A percentile compares a stretch with the other conserved stretches of the same genome.
Conservation (phyloP, 2,329 filamentous ascomycete species). For the Sordariomycetes sp. region DNA sequence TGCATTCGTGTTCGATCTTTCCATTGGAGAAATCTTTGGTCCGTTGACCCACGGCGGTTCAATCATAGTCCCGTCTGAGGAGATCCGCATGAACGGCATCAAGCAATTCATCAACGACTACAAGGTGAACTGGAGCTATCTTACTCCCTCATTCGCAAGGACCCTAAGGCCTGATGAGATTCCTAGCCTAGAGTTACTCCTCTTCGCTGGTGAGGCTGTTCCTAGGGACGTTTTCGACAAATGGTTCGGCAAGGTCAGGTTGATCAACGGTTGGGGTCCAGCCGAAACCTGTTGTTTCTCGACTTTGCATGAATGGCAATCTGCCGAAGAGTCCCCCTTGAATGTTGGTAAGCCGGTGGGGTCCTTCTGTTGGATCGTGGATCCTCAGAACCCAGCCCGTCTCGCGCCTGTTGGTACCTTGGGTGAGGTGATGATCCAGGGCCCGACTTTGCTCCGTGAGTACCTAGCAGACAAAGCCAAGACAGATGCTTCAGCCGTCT, state of each 20-base stretch:
- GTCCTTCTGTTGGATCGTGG: conserved; percentile 9
- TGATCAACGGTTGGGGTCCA: conserved; percentile 11
- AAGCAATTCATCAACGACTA: neutral
- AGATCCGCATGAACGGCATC: neutral
- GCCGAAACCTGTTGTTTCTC: conserved; percentile 6
- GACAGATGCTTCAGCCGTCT: conserved; percentile 14
- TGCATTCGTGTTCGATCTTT: conserved; percentile 1
- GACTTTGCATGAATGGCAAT: neutral
- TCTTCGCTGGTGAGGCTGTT: conserved; percentile 8
- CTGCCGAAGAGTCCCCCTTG: neutral
- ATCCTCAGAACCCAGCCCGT: conserved; percentile 7
- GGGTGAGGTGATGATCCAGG: conserved; percentile 10
- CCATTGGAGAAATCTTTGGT: neutral
- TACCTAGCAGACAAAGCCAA: conserved; percentile 29
- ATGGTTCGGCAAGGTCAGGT: conserved; percentile 7
- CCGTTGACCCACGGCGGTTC: neutral
- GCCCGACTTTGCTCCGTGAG: conserved; percentile 30
- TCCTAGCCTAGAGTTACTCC: conserved; percentile 2
- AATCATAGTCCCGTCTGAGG: conserved; percentile 1
- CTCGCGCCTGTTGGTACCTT: conserved; percentile 5
- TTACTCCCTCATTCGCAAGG: conserved; percentile 1
- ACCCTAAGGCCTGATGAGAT: conserved; percentile 3
- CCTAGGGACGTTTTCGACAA: conserved; percentile 6
- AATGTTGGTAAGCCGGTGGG: conserved; percentile 5
- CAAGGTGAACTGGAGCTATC: neutral